These are phyloP conservation scores for Sinapis alba DNA, from an alignment of 441 rosid genomes.

Conservation along the genomic window DNA sequence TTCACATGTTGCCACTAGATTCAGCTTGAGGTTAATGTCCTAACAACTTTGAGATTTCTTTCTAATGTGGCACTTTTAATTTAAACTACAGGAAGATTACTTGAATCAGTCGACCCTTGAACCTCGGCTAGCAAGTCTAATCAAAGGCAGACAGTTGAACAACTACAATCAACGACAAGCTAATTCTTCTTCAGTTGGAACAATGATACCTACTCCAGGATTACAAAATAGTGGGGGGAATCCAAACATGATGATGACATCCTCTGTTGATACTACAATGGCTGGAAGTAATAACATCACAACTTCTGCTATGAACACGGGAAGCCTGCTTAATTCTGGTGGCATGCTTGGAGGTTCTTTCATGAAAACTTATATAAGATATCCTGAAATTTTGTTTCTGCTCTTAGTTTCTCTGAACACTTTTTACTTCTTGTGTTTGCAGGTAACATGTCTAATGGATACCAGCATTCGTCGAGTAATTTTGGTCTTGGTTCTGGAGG, in stretches of 20 bases:
- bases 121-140: conserved; percentile 57
- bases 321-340: conserved; percentile 57
- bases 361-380: conserved; percentile 45
- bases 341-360: conserved; percentile 61
- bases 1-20: too few relatives aligned
- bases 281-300: conserved; percentile 60
- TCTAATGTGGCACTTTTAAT: conserved; percentile 16
- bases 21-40: not conserved
- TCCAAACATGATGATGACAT: conserved; percentile 60
- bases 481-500: conserved; percentile 77
- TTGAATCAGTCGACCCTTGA: conserved; percentile 71
- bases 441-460: conserved; percentile 83
- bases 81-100: conserved; percentile 76
- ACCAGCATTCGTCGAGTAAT: conserved; percentile 75
- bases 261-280: conserved; percentile 72
- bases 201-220: conserved; percentile 99
- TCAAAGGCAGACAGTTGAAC: conserved; percentile 52
- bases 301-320: conserved; percentile 55
- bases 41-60: not conserved
- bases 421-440: conserved; percentile 34
- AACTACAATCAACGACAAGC: conserved; percentile 59
- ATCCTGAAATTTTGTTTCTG: not conserved
- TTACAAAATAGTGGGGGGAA: conserved; percentile 72
- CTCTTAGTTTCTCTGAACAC: conserved; percentile 11
- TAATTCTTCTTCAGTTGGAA: conserved; percentile 68